These are phyloP conservation scores for Shiraia sp. DNA, from an alignment of 2,329 filamentous ascomycete species.

Conservation along the genomic window DNA sequence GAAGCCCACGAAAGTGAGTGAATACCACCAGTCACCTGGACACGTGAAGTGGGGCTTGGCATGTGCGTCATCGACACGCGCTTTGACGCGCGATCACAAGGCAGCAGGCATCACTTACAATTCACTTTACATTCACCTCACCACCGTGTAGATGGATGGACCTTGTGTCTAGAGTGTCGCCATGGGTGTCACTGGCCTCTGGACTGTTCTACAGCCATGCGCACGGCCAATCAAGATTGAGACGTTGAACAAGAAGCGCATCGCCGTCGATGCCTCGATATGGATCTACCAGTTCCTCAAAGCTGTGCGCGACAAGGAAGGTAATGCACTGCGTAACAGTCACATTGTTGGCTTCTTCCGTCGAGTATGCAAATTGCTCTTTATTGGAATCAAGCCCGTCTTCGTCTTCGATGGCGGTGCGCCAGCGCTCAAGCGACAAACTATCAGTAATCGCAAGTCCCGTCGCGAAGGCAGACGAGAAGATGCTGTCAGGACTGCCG, in stretches of 20 bases:
- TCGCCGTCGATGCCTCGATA: constrained; percentile 96
- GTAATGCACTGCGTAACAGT: constrained; percentile 92
- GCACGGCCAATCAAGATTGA: constrained; percentile 95
- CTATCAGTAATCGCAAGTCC: constrained; percentile 76
- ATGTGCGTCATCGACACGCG: constrained; percentile 20
- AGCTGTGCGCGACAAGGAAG: constrained; percentile 97
- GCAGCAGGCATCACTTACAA: constrained; percentile 6
- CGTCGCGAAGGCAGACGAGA: constrained; percentile 86
- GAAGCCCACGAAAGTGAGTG: too few relatives aligned
- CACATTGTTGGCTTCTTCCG: constrained; percentile 98
- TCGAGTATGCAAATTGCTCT: constrained; percentile 94
- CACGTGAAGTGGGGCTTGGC: constrained; percentile 5
- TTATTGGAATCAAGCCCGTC: constrained; percentile 93
- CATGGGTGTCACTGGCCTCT: constrained; percentile 98
- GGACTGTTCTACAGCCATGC: constrained; percentile 93
- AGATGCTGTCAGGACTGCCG: constrained; percentile 89
- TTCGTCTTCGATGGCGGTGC: constrained; percentile 98
- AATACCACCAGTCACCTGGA: not conserved
- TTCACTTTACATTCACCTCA: not conserved
- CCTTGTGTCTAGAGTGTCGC: constrained; percentile 4
- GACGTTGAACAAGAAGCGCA: constrained; percentile 91
- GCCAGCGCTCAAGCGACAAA: constrained; percentile 86
- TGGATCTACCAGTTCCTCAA: constrained; percentile 99
- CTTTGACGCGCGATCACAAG: constrained; percentile 23
- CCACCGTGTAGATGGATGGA: constrained; percentile 16